Evolutionary conservation across 1,284 basidiomycete species (phyloP), one percentile per base, ranked within the genome.

Genomic region (Vanrija pseudolonga): DNA sequence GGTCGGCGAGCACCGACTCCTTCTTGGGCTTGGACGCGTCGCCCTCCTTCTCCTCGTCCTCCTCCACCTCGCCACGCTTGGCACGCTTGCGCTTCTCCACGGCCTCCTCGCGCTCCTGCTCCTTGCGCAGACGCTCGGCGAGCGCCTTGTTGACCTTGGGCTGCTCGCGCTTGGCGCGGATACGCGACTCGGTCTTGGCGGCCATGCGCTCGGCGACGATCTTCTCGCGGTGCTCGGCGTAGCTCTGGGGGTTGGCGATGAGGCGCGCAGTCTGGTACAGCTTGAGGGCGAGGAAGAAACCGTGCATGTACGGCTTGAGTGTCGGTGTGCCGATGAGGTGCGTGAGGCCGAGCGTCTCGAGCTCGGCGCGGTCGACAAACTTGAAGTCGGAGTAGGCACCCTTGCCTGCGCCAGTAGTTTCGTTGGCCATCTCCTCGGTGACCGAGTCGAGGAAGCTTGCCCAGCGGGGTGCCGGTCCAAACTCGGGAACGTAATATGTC

Each of bases 281-380:
- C 68, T 91, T 89, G 74, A 98, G 85, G 11, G 92, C 89, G 63
- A 98, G 78, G 80, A 99, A 98, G 84, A 94, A 98, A 47, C 96
- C 96, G 76, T 99, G 96, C 95, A 99, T 98, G 79, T 98, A 99
- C 2, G 96, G 95, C 74, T 95, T 94, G 80, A 98, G 87, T 15
- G 90, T 84, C 12, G 92, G 86, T 2, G 93, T 96, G 50, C 96
- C 96, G 66, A 97, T 79, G 64, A 98, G 89, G 73, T 96, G 90
- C 63, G 92, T 87, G 73, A 99, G 78, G n/a, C 90, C 89, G 55
- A 97, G 84, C 41, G 82, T 85, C 61, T 86, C 83, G 56, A 98
- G 83, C 73, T 98, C 96, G 63, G 79, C 80, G 56, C 89, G 82
- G 76, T 95, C 91, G 61, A 98, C 83, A 70, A 98, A 99, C 78